Conservation (phyloP, 331 rosid species). For the Phaseolus coccineus region DNA sequence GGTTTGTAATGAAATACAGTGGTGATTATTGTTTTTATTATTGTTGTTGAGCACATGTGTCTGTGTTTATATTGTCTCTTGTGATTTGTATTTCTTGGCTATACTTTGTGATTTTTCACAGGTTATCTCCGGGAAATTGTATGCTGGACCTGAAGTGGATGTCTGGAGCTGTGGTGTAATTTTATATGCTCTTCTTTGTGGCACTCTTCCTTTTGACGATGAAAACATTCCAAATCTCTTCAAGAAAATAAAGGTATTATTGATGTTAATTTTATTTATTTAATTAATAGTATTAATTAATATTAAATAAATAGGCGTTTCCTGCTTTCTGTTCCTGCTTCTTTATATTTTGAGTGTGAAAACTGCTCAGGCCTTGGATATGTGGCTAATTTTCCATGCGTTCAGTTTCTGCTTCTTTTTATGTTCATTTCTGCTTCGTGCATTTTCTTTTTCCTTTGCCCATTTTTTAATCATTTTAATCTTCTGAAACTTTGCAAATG, state of each 20-base stretch:
- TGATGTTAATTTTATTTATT: not conserved
- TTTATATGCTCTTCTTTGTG: slow-evolving; percentile 90
- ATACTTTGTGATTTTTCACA: slow-evolving; percentile 36
- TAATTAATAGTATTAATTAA: not conserved
- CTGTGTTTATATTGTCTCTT: not conserved
- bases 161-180: slow-evolving; percentile 98
- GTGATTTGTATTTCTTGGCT: slow-evolving; percentile 39
- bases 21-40: not conserved
- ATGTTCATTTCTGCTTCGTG: not conserved
- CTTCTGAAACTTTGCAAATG: slow-evolving; percentile 5
- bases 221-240: slow-evolving; percentile 82
- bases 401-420: not conserved
- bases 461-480: not conserved
- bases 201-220: slow-evolving; percentile 89
- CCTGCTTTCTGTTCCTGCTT: no score
- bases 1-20: slow-evolving; percentile 9
- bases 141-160: slow-evolving; percentile 95
- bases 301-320: no score
- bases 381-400: not conserved
- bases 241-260: slow-evolving; percentile 80
- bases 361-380: not conserved
- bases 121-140: slow-evolving; percentile 91
- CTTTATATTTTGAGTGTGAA: no score
- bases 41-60: not conserved
- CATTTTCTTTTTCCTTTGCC: slow-evolving; percentile 7